A percentile compares a stretch with the other conserved stretches of the same genome.
phyloP scores from a whole-genome alignment of 148 eudicot species.

The Chenopodium suecicum region DNA sequence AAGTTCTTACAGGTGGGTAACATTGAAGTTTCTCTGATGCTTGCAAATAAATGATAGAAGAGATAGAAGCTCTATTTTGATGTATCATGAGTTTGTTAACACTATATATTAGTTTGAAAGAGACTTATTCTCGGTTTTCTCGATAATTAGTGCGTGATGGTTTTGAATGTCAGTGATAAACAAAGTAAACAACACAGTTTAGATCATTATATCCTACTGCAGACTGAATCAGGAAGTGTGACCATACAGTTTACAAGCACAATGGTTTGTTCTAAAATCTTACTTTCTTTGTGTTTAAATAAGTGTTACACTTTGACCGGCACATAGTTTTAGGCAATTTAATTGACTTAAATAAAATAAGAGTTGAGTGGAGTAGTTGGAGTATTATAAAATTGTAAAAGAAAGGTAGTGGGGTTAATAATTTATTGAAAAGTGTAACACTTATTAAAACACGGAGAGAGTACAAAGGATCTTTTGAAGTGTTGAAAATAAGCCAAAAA shows the following conservation, averaged over 20 bases:
- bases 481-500: too few species aligned
- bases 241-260: background rate
- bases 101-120: background rate
- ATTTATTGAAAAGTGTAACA: too few species aligned
- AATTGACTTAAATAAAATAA: too few species aligned
- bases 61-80: background rate
- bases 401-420: too few species aligned
- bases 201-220: background rate
- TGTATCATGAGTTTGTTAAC: background rate
- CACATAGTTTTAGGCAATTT: too few species aligned
- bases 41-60: background rate
- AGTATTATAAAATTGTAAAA: too few species aligned
- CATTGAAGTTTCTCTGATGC: background rate
- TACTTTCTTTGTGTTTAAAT: too few species aligned
- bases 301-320: too few species aligned
- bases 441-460: too few species aligned
- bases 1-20: background rate
- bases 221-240: background rate
- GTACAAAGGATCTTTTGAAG: too few species aligned
- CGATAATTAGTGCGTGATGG: background rate
- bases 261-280: background rate
- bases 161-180: background rate
- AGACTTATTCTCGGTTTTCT: background rate
- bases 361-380: too few species aligned
- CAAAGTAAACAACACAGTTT: background rate